phyloP scores from a whole-genome alignment of 352 stramenopile genomes.

The Aphanomyces stellatus region DNA sequence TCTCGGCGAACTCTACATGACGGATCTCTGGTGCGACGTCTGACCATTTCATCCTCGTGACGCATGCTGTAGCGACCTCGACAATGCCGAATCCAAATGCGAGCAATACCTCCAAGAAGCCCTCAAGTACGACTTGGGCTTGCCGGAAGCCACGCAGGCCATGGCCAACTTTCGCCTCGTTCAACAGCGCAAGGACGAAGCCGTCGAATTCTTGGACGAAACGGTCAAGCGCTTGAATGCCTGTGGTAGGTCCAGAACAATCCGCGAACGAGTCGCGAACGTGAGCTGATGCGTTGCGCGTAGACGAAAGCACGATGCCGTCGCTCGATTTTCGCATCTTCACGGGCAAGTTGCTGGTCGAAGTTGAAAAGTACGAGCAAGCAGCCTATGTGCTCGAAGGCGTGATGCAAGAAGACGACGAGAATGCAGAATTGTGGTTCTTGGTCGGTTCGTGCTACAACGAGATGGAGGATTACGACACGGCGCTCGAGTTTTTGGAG shows the following conservation, averaged over 20 bases:
- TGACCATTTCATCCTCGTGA: neutral
- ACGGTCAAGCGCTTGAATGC: conserved; percentile 85
- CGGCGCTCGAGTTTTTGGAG: conserved; percentile 80
- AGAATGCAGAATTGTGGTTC: conserved; percentile 87
- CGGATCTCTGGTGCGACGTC: conserved; percentile 61
- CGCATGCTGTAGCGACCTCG: conserved; percentile 36
- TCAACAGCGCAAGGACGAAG: conserved; percentile 87
- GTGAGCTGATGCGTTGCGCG: conserved; percentile 25
- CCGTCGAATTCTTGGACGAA: conserved; percentile 83
- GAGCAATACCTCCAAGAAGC: conserved; percentile 86
- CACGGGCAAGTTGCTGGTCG: conserved; percentile 78
- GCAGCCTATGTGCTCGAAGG: conserved; percentile 74
- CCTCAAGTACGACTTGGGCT: conserved; percentile 83
- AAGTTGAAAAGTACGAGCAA: conserved; percentile 77
- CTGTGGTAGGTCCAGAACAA: conserved; percentile 33
- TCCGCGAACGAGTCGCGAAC: neutral
- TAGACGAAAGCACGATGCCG: conserved; percentile 58
- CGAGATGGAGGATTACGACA: conserved; percentile 70
- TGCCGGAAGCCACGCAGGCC: conserved; percentile 91
- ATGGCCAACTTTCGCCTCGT: conserved; percentile 92
- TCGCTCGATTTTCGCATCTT: conserved; percentile 79
- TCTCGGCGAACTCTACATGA: conserved; percentile 96
- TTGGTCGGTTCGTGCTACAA: conserved; percentile 83
- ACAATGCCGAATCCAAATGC: conserved; percentile 90
- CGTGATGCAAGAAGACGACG: conserved; percentile 85